Conservation (phyloP, 495 filamentous ascomycete species). For the Xylaria intraflava region DNA sequence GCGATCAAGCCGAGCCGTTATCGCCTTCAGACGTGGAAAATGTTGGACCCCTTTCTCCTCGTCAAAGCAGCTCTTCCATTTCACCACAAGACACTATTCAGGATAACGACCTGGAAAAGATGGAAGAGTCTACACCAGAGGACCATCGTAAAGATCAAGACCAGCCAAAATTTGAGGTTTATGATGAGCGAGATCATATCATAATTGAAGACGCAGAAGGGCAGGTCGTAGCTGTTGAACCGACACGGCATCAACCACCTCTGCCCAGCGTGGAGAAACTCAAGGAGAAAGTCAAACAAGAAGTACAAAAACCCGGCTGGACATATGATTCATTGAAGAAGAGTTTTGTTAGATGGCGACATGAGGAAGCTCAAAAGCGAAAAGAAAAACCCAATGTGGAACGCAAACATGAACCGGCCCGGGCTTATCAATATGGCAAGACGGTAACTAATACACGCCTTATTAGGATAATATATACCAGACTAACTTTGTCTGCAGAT, state of each 20-base stretch:
- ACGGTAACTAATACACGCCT: constrained; percentile 46
- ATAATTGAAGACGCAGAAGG: constrained; percentile 84
- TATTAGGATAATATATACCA: neutral
- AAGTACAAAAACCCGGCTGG: constrained; percentile 37
- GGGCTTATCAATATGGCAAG: constrained; percentile 92
- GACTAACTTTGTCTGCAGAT: constrained; percentile 44
- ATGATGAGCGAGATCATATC: constrained; percentile 75
- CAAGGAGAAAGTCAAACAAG: constrained; percentile 22
- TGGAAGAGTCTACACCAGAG: constrained; percentile 23
- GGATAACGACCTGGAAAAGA: constrained; percentile 19
- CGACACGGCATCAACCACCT: constrained; percentile 18
- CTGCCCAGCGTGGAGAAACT: constrained; percentile 5
- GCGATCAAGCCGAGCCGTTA: constrained; percentile 23
- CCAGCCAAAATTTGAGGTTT: constrained; percentile 53
- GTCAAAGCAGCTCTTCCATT: constrained; percentile 20
- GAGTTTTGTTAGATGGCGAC: constrained; percentile 47
- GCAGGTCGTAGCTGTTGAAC: constrained; percentile 58
- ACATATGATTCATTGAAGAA: constrained; percentile 38
- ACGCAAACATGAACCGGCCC: constrained; percentile 55
- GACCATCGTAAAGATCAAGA: constrained; percentile 17
- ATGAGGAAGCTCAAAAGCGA: constrained; percentile 54
- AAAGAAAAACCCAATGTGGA: constrained; percentile 46
- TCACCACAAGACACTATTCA: constrained; percentile 12
- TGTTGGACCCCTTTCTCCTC: constrained; percentile 14
- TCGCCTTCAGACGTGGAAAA: constrained; percentile 20